Percentiles rank a stretch among this genome's conserved stretches.
These are phyloP conservation scores for Entomortierella lignicola DNA, from an alignment of 192 early-diverging fungal genomes.

Conservation along the genomic window DNA sequence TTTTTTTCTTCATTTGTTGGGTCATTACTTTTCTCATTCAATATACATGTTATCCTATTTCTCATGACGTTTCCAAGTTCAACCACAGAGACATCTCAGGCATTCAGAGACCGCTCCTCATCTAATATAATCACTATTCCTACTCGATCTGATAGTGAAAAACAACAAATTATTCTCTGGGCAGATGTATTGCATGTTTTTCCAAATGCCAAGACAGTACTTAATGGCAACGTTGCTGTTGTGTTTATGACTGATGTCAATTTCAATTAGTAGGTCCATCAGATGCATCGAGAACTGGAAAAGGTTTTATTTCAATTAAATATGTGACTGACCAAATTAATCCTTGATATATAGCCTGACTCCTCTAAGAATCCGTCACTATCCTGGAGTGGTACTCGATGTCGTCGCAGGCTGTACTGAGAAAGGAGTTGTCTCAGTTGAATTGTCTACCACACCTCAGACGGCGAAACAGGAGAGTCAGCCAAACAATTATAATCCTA, in stretches of 20 bases:
- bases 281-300: too few relatives aligned
- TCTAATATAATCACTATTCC: not conserved
- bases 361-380: conserved; percentile 2
- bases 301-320: too few relatives aligned
- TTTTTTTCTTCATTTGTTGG: too few relatives aligned
- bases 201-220: not conserved
- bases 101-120: not conserved
- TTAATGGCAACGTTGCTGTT: not conserved
- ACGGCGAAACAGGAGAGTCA: not conserved
- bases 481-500: too few relatives aligned
- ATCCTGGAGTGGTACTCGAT: not conserved
- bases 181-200: conserved; percentile 5
- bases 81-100: not conserved
- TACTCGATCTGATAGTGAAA: not conserved
- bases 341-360: not conserved
- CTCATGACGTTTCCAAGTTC: too few relatives aligned
- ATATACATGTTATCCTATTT: too few relatives aligned
- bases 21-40: too few relatives aligned
- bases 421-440: not conserved
- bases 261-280: conserved; percentile 1
- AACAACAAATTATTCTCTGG: conserved; percentile 14
- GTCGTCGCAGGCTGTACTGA: not conserved
- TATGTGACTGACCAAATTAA: not conserved
- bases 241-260: not conserved
- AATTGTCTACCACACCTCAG: not conserved